Base-by-base conservation (phyloP, 441 rosid genomes). In the Aquilaria agallochum region DNA sequence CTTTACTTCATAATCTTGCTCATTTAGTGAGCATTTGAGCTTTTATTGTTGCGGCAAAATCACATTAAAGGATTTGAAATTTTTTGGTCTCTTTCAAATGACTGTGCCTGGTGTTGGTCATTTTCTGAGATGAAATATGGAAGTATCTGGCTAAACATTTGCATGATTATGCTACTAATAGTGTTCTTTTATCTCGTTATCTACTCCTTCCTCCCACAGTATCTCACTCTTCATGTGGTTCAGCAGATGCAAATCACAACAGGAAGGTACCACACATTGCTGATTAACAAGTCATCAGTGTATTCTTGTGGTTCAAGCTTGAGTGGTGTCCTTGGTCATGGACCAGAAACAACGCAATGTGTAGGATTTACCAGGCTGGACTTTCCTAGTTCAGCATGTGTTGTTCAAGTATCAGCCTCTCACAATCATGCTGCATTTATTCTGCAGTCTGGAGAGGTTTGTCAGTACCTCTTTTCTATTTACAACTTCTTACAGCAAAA, bases 211-310 rank as follows among this genome's bases (percentile, higher is more conserved):
- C 27, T 40, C 45, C 67, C 52, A 31, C 53, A 55, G 9, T 47
- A 46, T 15, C 61, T 66, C 46, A 57, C 74, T 63, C 20, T 69
- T 68, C 49, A 4, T 20, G 65, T 46, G 31, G 60, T 55, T 77
- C 46, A 57, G 75, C 94, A 90, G 97, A 87, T 94, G 97, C 99
- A 89, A 87, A 74, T 90, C 62, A 86, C 97, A 46, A 90, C 97
- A 0, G 97, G 97, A 68, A 89, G 81, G 80, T 84, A 89, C 78
- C 97, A 89, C 78, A 94, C 97, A 31, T 73, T 94, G 79, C 79
- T 94, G 62, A 85, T 91, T 80, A 83, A 81, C 68, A 76, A 89
- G 79, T 91, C 98, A 60, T 84, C 87, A 60, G 83, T 89, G 59
- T 90, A 90, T 73, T 90, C 98, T 73, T 88, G 96, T 73, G 98